Base-by-base conservation (phyloP, 2,329 filamentous ascomycete species). In the Trichoderma atroviride region DNA sequence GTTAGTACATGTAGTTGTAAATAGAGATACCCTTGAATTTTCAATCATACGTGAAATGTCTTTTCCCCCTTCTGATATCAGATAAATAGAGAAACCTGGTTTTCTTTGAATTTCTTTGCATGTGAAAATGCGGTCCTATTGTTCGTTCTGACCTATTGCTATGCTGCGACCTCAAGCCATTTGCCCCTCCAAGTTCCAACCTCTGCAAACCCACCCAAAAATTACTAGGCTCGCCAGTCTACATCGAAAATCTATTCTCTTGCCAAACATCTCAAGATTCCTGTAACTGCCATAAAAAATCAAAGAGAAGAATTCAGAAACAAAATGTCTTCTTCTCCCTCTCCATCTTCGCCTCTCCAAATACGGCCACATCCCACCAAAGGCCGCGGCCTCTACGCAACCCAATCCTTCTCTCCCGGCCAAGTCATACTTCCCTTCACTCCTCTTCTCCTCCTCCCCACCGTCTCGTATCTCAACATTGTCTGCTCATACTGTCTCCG, bases 401-500 rank as follows among this genome's bases (percentile, higher is more conserved):
- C 81, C 22, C 78, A 75, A 56, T 5, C 78, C 71, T 83, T 86
- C 75, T 24, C 70, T 4, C 79, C 87, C 0, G 86, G 86, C 73
- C 76, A 80, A 33, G 73, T 78, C 68, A 83, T 89, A 72, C 80
- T 81, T 69, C 74, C 76, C 50, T 86, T 88, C 74, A 70, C 73
- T 31, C 78, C 77, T 19, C 78, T 82, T 50, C 75, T 88, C 57
- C 83, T 84, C 22, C 79, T 88, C 29, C 84, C 87, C 4, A 80
- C 83, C 52, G 79, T 80, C 47, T 76, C 80, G 5, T 79, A 81
- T 70, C 79, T 84, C 68, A 61, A 74, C 4, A 72, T 75, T 19
- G 80, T 82, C 37, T 89, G 87, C 80, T 82, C 82, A 71, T 78
- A 83, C 78, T 88, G 86, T 76, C 80, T 87, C 33, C 73, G 72